Evolutionary conservation across 2,329 filamentous ascomycete species (phyloP).

Genomic region (Aureobasidium leucospermi): DNA sequence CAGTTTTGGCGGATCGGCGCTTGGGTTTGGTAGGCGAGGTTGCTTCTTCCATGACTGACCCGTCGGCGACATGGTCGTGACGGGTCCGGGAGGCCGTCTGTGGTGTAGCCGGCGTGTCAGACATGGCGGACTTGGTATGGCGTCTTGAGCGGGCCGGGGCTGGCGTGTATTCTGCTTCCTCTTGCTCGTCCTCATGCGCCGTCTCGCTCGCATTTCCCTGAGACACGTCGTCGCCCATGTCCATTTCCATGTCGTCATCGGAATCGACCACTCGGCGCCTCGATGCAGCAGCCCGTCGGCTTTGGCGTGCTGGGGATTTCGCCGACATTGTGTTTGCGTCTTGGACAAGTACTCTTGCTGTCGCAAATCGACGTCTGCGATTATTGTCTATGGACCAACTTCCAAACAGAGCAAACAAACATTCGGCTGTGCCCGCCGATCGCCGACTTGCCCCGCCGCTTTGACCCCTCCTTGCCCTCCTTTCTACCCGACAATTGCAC

Average conservation of each 20-base stretch:
- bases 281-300: slow-evolving; percentile 55
- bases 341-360: not conserved
- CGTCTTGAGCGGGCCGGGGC: slow-evolving; percentile 54
- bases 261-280: slow-evolving; percentile 68
- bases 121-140: slow-evolving; percentile 41
- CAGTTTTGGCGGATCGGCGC: slow-evolving; percentile 53
- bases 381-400: not conserved
- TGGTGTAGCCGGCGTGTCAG: slow-evolving; percentile 42
- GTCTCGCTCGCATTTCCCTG: slow-evolving; percentile 40
- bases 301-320: slow-evolving; percentile 44
- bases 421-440: not conserved
- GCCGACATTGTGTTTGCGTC: slow-evolving; percentile 28
- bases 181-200: slow-evolving; percentile 54
- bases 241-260: slow-evolving; percentile 51
- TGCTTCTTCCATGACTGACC: slow-evolving; percentile 45
- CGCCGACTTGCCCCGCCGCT: not conserved
- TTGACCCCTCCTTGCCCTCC: not conserved
- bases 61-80: slow-evolving; percentile 41
- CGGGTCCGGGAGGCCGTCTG: slow-evolving; percentile 33
- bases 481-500: no score
- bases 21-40: slow-evolving; percentile 57
- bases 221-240: slow-evolving; percentile 47
- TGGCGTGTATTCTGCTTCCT: slow-evolving; percentile 66
- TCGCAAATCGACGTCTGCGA: not conserved
- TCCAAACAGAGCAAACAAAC: slow-evolving; percentile 12